A percentile compares a stretch with the other conserved stretches of the same genome.
Conservation (phyloP, 1,284 basidiomycete species). For the Cutaneotrichosporon sp. region DNA sequence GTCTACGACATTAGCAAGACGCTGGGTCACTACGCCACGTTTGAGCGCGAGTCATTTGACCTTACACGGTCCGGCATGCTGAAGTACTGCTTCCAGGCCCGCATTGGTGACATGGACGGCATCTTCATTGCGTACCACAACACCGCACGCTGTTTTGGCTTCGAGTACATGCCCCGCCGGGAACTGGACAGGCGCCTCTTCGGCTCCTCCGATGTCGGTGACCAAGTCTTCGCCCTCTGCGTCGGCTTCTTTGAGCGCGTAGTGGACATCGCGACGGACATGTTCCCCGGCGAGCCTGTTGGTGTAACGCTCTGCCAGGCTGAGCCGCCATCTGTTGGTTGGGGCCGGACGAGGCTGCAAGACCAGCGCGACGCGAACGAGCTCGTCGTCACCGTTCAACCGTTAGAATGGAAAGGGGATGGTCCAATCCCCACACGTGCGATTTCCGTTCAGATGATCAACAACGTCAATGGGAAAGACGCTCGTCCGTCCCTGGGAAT, state of each 20-base stretch:
- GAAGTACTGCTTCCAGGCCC: slow-evolving; percentile 92
- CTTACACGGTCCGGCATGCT: slow-evolving; percentile 88
- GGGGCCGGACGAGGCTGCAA: slow-evolving; percentile 3
- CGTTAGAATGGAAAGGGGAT: slow-evolving; percentile 52
- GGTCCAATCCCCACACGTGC: slow-evolving; percentile 49
- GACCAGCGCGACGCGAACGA: slow-evolving; percentile 22
- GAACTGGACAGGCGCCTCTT: slow-evolving; percentile 85
- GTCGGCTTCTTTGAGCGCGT: slow-evolving; percentile 69
- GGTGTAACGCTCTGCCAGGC: background rate
- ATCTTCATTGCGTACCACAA: slow-evolving; percentile 95
- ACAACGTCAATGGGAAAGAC: slow-evolving; percentile 41
- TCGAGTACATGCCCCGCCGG: slow-evolving; percentile 79
- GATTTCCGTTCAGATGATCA: slow-evolving; percentile 48
- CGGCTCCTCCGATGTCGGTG: slow-evolving; percentile 60
- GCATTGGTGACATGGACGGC: slow-evolving; percentile 97
- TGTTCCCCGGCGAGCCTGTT: slow-evolving; percentile 59
- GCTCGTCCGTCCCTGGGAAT: slow-evolving; percentile 26
- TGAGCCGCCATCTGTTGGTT: background rate
- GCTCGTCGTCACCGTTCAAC: slow-evolving; percentile 58
- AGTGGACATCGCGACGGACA: slow-evolving; percentile 57
- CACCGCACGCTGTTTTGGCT: slow-evolving; percentile 81
- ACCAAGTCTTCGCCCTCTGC: slow-evolving; percentile 72
- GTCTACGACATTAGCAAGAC: slow-evolving; percentile 65
- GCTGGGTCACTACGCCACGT: slow-evolving; percentile 64
- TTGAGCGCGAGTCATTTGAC: slow-evolving; percentile 87